Evolutionary conservation across 495 filamentous ascomycete genomes (phyloP).

Genomic region (Aeminium ludgeri): DNA sequence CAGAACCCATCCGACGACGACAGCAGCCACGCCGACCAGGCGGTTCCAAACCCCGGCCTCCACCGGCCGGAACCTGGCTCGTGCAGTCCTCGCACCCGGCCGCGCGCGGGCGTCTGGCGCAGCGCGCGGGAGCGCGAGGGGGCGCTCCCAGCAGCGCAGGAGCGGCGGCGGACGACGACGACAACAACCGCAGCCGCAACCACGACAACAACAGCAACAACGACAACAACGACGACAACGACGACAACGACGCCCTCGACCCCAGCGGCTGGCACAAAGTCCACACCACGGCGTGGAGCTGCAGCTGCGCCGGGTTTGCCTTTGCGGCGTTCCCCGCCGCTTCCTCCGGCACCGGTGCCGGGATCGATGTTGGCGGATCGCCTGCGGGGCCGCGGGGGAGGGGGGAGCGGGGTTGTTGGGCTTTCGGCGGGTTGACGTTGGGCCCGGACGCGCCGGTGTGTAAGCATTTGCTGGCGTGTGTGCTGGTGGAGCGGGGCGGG

Average conservation of each 20-base stretch:
- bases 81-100: too few species aligned
- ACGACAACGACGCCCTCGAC: conserved; percentile 15
- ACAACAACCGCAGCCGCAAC: conserved; percentile 16
- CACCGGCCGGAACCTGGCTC: background rate
- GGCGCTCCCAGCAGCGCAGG: too few species aligned
- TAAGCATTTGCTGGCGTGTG: conserved; percentile 77
- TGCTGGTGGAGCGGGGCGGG: conserved; percentile 55
- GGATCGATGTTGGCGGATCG: conserved; percentile 3
- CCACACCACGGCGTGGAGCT: conserved; percentile 65
- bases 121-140: too few species aligned
- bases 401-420: conserved; percentile 6
- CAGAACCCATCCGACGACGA: too few species aligned
- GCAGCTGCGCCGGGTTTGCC: conserved; percentile 68
- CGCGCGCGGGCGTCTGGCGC: too few species aligned
- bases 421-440: conserved; percentile 36
- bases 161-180: too few species aligned
- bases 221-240: conserved; percentile 25
- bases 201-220: conserved; percentile 21
- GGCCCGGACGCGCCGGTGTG: conserved; percentile 44
- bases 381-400: conserved; percentile 1
- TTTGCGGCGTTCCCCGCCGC: conserved; percentile 43
- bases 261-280: conserved; percentile 40
- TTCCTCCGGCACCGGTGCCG: background rate
- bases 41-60: background rate
- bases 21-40: too few species aligned